Evolutionary conservation across 208 protist genomes (phyloP), one percentile per base, ranked within the genome.

Genomic region (Porcisia deanei): DNA sequence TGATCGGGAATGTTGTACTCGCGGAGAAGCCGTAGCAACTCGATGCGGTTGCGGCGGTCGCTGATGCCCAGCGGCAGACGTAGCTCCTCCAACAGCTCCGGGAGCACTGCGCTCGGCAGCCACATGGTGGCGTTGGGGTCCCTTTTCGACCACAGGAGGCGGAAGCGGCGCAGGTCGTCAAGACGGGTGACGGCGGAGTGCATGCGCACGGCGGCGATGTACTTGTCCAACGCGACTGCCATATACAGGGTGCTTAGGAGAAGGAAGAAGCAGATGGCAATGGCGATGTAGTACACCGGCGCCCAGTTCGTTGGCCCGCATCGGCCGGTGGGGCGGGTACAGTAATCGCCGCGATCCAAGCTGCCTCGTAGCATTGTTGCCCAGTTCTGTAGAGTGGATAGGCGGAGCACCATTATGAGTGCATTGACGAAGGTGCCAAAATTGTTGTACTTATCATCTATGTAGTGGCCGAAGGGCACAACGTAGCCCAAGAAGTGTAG

Each of bases 1-100:
- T 94, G 89, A 43, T 93, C 86, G 30, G 95, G 91, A 55, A 98
- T 96, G 70, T 93, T 81, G 84, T 98, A 98, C 84, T 94, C 90
- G n/a, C 90, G 88, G 68, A 95, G 79, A 54, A 93, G 64, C 20
- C 81, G 82, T 67, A 98, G 76, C 60, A 98, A 73, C 84, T 97
- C 94, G 3, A 87, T 66, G 60, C 94, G 89, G 75, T 91, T 91
- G 69, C 82, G 84, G 52, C 85, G 81, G 73, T 85, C 87, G 57
- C 76, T 86, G 53, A 98, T 66, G 49, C 95, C 95, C 34, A 98
- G 88, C 34, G 95, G 95, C 57, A 89, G 88, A 1, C 89, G 85
- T 54, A 98, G 85, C 78, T 89, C 80, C 78, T 96, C 88, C 20
- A 98, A 85, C 20, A 98, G 61, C 66, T 78, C 81, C 12, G 90